Evolutionary conservation across 2,329 filamentous ascomycete species (phyloP), one percentile per base, ranked within the genome.

Genomic region (Madurella mycetomatis): DNA sequence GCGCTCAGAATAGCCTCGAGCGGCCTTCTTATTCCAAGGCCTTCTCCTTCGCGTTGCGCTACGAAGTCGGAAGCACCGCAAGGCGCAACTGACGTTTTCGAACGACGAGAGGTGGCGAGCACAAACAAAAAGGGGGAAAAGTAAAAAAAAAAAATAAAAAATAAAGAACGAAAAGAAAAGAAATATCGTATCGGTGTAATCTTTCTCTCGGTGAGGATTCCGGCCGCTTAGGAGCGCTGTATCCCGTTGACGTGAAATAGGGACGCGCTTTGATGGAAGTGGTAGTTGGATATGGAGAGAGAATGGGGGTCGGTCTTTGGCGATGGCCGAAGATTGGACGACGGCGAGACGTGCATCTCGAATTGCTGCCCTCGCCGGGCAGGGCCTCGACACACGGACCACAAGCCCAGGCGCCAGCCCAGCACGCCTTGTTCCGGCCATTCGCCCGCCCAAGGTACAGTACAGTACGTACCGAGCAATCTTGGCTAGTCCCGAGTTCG

Each of bases 301-400:
- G 56, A 51, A 49, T 42, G n/a, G n/a, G n/a, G n/a, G n/a, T 44
- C 46, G 39, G 54, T 57, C 46, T 19, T 11, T 34, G 47, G 31
- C 41, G 31, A 17, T 16, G 49, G 45, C 46, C 60, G 53, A 60
- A 57, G 62, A 62, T 60, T 60, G 60, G 55, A 62, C 48, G 58
- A 55, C 52, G 54, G 52, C 51, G 37, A 54, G 54, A 54, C 40
- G 55, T 60, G 62, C 60, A 61, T 63, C 63, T 64, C 58, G 58
- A 65, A 65, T 59, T 60, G 54, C 51, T 54, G 47, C 47, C 48
- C 41, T 25, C 41, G 44, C 18, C 47, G 19, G 43, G 44, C 18
- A 42, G 19, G 43, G 18, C 12, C 13, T 17, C 17, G 41, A 31
- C 49, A 18, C 41, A 42, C 17, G 41, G 16, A 18, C 41, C 19